Evolutionary conservation across 129 eudicot species (phyloP).

Genomic region (Logfia minima): DNA sequence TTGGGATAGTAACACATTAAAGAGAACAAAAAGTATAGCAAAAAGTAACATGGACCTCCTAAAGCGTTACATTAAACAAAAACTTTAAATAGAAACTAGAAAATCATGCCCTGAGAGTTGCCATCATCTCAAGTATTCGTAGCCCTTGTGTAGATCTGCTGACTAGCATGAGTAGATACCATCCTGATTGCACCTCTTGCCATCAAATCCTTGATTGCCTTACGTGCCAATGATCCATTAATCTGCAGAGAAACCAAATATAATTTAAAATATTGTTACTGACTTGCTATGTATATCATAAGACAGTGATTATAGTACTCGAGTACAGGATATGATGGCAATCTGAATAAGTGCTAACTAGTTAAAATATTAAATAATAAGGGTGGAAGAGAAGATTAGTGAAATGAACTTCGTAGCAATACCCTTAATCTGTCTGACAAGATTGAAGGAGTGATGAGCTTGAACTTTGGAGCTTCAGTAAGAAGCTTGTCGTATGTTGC

Average conservation of each 20-base stretch:
- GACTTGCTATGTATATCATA: neutral
- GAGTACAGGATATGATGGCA: too few species aligned
- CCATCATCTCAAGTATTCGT: constrained; percentile 47
- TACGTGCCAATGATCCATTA: constrained; percentile 85
- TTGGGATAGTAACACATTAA: neutral
- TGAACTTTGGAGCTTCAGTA: constrained; percentile 82
- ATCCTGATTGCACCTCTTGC: constrained; percentile 74
- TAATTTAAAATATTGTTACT: neutral
- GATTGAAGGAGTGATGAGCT: constrained; percentile 82
- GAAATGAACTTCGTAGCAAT: neutral
- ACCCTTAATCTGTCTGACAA: constrained; percentile 92
- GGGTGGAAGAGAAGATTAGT: neutral
- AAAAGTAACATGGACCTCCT: neutral
- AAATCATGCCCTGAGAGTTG: neutral
- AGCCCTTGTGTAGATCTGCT: constrained; percentile 79
- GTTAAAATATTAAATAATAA: neutral
- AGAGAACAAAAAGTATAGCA: neutral
- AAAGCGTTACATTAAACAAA: constrained; percentile 9
- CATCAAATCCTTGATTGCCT: constrained; percentile 75
- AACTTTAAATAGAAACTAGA: constrained; percentile 1
- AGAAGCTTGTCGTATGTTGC: constrained; percentile 91
- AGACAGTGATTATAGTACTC: too few species aligned
- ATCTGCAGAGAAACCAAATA: constrained; percentile 31
- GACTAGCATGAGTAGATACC: constrained; percentile 71
- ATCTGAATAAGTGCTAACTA: neutral